These are phyloP conservation scores for Glonium stellatum DNA, from an alignment of 495 filamentous ascomycete species.

Conservation along the genomic window DNA sequence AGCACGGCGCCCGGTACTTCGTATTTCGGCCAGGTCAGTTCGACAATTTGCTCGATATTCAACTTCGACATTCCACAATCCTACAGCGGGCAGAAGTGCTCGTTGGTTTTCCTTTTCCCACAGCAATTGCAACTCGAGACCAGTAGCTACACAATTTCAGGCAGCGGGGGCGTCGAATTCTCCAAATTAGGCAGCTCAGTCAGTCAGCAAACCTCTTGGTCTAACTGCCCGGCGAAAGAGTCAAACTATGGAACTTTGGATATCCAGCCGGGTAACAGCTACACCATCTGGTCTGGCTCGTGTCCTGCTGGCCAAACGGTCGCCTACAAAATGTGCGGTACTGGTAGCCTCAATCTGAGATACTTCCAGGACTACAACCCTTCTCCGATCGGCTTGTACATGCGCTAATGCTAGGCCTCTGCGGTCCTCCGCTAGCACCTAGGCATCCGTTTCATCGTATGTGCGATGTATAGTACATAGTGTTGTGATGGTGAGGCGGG, in stretches of 20 bases:
- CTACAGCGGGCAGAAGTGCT: slow-evolving; percentile 53
- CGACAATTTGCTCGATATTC: slow-evolving; percentile 55
- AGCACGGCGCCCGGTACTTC: slow-evolving; percentile 45
- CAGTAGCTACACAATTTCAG: background rate
- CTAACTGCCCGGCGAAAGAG: background rate
- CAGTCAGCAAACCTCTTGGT: background rate
- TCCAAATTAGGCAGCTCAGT: background rate
- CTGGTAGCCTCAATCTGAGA: slow-evolving; percentile 48
- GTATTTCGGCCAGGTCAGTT: slow-evolving; percentile 43
- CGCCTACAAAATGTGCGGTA: slow-evolving; percentile 46
- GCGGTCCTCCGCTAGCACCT: background rate
- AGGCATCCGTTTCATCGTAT: background rate
- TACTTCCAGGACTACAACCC: slow-evolving; percentile 60
- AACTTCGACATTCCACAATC: slow-evolving; percentile 58
- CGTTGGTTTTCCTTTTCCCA: slow-evolving; percentile 62
- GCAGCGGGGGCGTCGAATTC: background rate
- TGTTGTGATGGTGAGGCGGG: too few species aligned
- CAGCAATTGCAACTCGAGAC: slow-evolving; percentile 26
- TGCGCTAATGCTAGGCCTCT: slow-evolving; percentile 46
- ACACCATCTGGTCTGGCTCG: background rate
- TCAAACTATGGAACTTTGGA: background rate
- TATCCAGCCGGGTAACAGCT: background rate
- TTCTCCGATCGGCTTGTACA: slow-evolving; percentile 56
- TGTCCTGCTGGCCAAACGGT: slow-evolving; percentile 51
- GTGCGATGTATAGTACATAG: background rate